Conservation (phyloP, 768 basidiomycete species). For the Coprinopsis marcescibilis region DNA sequence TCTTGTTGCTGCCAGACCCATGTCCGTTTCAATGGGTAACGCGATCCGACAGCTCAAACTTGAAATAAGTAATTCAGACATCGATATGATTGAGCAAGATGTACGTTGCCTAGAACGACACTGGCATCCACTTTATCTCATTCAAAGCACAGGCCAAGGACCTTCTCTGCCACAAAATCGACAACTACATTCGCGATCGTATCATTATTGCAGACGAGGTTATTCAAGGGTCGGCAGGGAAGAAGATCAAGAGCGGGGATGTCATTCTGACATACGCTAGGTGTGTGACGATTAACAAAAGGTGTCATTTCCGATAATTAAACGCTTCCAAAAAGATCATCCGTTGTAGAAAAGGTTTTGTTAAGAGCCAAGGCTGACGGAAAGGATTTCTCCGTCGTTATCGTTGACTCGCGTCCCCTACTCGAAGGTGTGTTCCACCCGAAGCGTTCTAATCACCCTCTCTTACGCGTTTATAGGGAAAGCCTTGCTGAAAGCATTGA, state of each 20-base stretch:
- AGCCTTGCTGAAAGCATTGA: conserved; percentile 63
- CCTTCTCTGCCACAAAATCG: conserved; percentile 75
- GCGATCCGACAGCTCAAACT: conserved; percentile 92
- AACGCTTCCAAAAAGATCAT: conserved; percentile 54
- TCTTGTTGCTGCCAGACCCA: conserved; percentile 79
- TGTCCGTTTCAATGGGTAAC: conserved; percentile 93
- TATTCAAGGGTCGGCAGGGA: conserved; percentile 81
- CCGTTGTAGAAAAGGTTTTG: conserved; percentile 87
- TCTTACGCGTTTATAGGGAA: conserved; percentile 52
- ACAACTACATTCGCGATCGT: conserved; percentile 89
- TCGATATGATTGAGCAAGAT: conserved; percentile 93
- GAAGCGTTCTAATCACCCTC: conserved; percentile 2
- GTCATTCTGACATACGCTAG: conserved; percentile 90
- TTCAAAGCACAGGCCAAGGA: conserved; percentile 69
- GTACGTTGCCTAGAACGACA: conserved; percentile 35
- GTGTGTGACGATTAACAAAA: conserved; percentile 32
- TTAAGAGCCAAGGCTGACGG: conserved; percentile 69
- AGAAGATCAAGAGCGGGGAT: conserved; percentile 93
- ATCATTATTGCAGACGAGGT: conserved; percentile 92
- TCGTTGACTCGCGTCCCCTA: conserved; percentile 93
- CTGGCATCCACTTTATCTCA: conserved; percentile 6
- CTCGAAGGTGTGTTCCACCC: conserved; percentile 65
- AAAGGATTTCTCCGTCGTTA: conserved; percentile 81
- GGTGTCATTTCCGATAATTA: conserved; percentile 2
- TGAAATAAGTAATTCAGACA: conserved; percentile 88